Base-by-base conservation (phyloP, 2,329 filamentous ascomycete species). In the Endocalyx cinctus region DNA sequence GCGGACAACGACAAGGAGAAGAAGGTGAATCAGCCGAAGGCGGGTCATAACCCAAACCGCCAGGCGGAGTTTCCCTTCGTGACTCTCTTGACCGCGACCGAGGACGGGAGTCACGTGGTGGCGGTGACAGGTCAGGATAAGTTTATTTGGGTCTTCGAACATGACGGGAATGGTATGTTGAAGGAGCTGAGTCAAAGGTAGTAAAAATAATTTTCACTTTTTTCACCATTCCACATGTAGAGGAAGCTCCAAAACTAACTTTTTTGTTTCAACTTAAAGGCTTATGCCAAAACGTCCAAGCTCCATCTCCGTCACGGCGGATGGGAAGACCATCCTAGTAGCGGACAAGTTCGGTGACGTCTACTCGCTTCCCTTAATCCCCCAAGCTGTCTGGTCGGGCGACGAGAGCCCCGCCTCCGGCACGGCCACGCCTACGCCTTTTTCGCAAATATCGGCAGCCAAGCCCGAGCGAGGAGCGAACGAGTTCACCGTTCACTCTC, bases 271-370 rank as follows among this genome's bases (percentile, higher is more conserved):
- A n/a, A n/a, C n/a, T 17, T 17, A 30, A 31, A 90, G 87, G 59
- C 65, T 64, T 38, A 94, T 97, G 84, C 87, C 88, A 25, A 97
- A 96, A 66, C 80, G 88, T 22, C 87, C 89, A 10, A 90, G 82
- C 54, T 79, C 84, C 22, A 67, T 97, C 37, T 66, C 73, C 32
- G 62, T 96, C 33, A 79, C 83, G 6, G 66, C 76, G 25, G 82
- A 89, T 54, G 72, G 77, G 41, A 69, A 72, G 27, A 84, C 79
- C 7, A 86, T 98, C 42, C 63, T 97, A 37, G 80, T 78, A 41
- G 90, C 80, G 33, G 92, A 98, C 67, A 98, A 98, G 60, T 97
- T 97, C 53, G 92, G 92, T 45, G 92, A 98, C 58, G 90, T 96
- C 40, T 97, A 95, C 62, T 77, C 85, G 10, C 63, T 98, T 6